Evolutionary conservation across 805 yeast species (phyloP).

Genomic region (Ogataea ganodermae): DNA sequence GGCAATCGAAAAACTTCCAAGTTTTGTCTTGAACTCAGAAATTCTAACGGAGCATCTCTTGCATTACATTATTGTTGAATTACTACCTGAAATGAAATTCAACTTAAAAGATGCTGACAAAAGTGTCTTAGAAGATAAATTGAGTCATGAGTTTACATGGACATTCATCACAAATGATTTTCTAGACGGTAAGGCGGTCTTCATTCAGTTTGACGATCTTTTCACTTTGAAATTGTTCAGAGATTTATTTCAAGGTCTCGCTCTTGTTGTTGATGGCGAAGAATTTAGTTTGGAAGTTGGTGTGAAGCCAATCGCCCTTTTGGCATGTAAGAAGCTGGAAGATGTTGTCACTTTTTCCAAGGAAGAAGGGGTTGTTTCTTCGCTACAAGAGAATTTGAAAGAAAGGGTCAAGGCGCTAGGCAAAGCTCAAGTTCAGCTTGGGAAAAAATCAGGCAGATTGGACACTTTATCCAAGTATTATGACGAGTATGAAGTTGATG

Average conservation of each 20-base stretch:
- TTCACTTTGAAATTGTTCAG: conserved; percentile 28
- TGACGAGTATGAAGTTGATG: conserved; percentile 51
- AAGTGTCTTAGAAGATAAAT: background rate
- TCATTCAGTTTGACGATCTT: conserved; percentile 31
- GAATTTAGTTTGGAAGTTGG: conserved; percentile 4
- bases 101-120: background rate
- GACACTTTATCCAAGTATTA: conserved; percentile 18
- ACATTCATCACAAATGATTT: conserved; percentile 21
- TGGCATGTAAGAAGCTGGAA: conserved; percentile 16
- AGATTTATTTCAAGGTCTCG: conserved; percentile 12
- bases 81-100: conserved; percentile 6
- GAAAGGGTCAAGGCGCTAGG: conserved; percentile 2
- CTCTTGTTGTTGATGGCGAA: background rate
- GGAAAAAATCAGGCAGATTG: conserved; percentile 5
- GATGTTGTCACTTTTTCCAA: conserved; percentile 9
- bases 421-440: background rate
- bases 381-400: background rate
- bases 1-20: conserved; percentile 24
- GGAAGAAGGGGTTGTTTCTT: background rate
- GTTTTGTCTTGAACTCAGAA: conserved; percentile 15
- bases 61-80: conserved; percentile 12
- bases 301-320: conserved; percentile 7
- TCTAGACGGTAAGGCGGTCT: conserved; percentile 24
- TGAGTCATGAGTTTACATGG: conserved; percentile 28
- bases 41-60: conserved; percentile 26